Conservation (phyloP, 1,284 basidiomycete genomes). For the Athelia psychrophila region DNA sequence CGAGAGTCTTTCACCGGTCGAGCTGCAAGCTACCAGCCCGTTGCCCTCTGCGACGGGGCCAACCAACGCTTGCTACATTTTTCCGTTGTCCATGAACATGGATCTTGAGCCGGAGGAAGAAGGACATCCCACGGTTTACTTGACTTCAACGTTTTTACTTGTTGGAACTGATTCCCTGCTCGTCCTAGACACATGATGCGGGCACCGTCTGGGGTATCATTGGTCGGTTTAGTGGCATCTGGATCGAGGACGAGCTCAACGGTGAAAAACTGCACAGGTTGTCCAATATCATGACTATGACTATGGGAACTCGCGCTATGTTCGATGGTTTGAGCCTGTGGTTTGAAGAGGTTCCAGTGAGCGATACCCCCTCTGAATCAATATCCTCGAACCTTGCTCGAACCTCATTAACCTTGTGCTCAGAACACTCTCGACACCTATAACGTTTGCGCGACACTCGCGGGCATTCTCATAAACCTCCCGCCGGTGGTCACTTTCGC, state of each 20-base stretch:
- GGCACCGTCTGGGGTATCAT: background rate
- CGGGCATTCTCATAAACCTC: no score
- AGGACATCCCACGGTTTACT: no score
- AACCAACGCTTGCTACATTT: background rate
- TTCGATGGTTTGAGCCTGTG: background rate
- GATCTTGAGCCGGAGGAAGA: background rate
- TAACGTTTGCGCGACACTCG: no score
- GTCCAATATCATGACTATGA: background rate
- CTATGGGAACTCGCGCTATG: background rate
- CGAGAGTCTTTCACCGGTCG: background rate
- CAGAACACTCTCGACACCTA: no score
- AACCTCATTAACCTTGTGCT: no score
- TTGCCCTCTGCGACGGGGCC: background rate
- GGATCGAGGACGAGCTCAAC: background rate
- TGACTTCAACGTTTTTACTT: background rate
- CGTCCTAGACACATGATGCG: background rate
- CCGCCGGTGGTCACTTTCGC: no score
- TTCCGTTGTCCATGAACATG: background rate
- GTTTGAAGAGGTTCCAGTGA: background rate
- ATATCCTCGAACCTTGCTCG: no score
- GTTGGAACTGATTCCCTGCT: no score
- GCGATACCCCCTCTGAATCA: no score
- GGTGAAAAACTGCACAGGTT: background rate
- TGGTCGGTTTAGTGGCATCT: background rate
- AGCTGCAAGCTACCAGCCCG: background rate